Conservation (phyloP, 2,329 filamentous ascomycete genomes). For the Penicillium sp. region DNA sequence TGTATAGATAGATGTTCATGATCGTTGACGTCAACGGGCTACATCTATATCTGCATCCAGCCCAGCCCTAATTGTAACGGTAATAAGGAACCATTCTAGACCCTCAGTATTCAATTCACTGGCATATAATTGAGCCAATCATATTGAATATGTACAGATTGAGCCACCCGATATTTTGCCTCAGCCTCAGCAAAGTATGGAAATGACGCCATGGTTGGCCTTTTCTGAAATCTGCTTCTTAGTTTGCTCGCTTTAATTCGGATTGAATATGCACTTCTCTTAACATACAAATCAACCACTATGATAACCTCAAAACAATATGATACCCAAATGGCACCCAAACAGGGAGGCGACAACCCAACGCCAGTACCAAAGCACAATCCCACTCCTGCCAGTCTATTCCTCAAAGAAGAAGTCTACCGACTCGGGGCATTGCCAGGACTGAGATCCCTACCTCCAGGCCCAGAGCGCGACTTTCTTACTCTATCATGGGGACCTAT, state of each 20-base stretch:
- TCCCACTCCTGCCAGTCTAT: slow-evolving; percentile 21
- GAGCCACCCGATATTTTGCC: background rate
- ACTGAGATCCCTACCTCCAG: slow-evolving; percentile 25
- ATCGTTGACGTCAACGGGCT: background rate
- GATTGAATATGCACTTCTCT: background rate
- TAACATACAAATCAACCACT: too few species aligned
- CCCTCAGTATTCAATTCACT: background rate
- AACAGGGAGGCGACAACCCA: background rate
- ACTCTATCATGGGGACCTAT: slow-evolving; percentile 31
- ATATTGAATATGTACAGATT: background rate
- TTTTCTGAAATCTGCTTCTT: background rate
- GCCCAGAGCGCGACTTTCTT: slow-evolving; percentile 30
- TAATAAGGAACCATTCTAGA: background rate
- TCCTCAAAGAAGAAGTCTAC: slow-evolving; percentile 30
- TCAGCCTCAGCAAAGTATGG: background rate
- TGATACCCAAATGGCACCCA: background rate
- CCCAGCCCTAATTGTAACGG: background rate
- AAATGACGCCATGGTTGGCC: slow-evolving; percentile 7
- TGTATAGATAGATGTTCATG: background rate
- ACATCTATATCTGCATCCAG: background rate
- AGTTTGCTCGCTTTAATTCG: background rate
- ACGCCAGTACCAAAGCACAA: slow-evolving; percentile 10
- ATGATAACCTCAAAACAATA: background rate
- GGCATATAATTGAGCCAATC: background rate
- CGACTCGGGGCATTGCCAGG: slow-evolving; percentile 26